Base-by-base conservation (phyloP, 75 land plant species). In the Cunninghamia lanceolata region DNA sequence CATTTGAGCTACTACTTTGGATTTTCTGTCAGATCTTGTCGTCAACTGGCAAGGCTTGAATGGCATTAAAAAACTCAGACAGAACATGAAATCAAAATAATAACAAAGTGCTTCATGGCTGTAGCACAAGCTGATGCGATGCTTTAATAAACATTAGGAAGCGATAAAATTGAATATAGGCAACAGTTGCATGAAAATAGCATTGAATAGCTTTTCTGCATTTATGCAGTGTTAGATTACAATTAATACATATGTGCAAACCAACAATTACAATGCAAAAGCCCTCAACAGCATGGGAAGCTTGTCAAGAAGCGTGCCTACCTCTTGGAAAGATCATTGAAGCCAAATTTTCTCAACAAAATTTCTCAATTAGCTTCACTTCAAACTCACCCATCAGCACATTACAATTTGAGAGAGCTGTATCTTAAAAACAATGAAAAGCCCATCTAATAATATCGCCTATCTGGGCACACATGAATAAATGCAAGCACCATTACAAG, bases 371-470 rank as follows among this genome's bases (percentile, higher is more conserved):
- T 45, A 80, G 82, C 47, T 80, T 80, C 47, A 80, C 82, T 45
- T 80, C 82, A 45, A 80, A 28, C 28, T 80, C 82, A 42, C 50
- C 28, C 30, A 43, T 80, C 32, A 43, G 34, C 16, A 79, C 11
- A 80, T 80, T 39, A 19, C 30, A 80, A 28, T 80, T 80, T 80
- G 32, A 80, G 40, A 79, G 50, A 45, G 32, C 15, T 9, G 82
- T 30, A 80, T 40, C 47, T 39, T 45, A 80, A 40, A n/a, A 80
- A 80, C 50, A 80, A 45, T 45, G 82, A 80, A 43, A 80, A 80
- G 32, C 82, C 82, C 82, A 16, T 80, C 2, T 80, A 42, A n/a
- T n/a, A 80, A 19, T 28, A 28, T n/a, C 30, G 14, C 47, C 47
- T 45, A 42, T 80, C 21, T 80, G 50, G 50, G 82, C 3, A 32